Evolutionary conservation across 441 rosid species (phyloP), one percentile per base, ranked within the genome.

Genomic region (Gossypium laxum): DNA sequence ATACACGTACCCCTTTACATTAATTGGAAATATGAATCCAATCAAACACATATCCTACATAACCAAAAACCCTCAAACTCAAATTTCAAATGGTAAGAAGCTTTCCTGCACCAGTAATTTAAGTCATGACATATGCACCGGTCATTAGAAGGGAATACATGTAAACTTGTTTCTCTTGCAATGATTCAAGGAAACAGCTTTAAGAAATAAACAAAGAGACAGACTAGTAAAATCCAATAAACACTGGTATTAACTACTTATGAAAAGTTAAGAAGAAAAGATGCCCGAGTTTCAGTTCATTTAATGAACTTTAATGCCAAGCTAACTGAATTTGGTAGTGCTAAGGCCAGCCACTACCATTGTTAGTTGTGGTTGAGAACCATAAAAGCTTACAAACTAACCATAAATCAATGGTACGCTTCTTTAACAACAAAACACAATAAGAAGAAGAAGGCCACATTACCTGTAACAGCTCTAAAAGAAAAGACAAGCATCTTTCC

Each of bases 401-500:
- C 55, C 54, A 74, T 12, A 60, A 48, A 67, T 22, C 18, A 65
- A 47, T 19, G 21, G 2, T 30, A 22, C 54, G n/a, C 2, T 45
- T 26, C 52, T 34, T 19, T 60, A 51, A 32, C 19, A 2, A 64
- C 1, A 56, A 30, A 6, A 50, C 24, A 6, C 22, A 18, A 17
- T 26, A 60, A 34, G n/a, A 12, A 19, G 59, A 66, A n/a, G 58
- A n/a, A 69, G 67, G 55, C 18, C 38, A 78, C 72, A 54, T 59
- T 72, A 88, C 97, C 97, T 84, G 52, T 48, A 90, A 75, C 63
- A 83, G 82, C 75, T 85, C 85, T 78, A 84, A 70, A 70, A 95
- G 90, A 74, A 87, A 92, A 78, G 81, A 75, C 57, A 92, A 75
- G 79, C 97, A 88, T 76, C 80, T 85, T 74, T 85, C 85, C 76